Evolutionary conservation across 2,329 filamentous ascomycete genomes (phyloP).

Genomic region (Dryadomyces quercivorus): DNA sequence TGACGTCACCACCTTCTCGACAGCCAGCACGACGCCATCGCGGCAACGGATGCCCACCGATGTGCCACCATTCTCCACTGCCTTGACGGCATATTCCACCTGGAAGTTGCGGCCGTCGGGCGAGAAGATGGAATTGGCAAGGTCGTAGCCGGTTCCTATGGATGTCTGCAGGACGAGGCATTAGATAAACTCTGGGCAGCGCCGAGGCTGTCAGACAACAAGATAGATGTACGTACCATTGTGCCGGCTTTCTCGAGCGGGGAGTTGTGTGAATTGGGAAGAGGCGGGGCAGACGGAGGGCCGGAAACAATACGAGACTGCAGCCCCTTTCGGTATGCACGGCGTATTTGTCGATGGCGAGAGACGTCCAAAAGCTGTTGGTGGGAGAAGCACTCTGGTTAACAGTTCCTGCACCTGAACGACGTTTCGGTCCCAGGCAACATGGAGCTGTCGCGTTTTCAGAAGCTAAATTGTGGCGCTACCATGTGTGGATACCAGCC

Average conservation of each 20-base stretch:
- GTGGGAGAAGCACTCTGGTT: background rate
- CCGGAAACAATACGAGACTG: background rate
- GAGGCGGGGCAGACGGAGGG: background rate
- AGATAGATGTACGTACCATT: background rate
- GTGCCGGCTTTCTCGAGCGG: no score
- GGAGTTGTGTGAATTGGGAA: background rate
- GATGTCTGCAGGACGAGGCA: constrained; percentile 56
- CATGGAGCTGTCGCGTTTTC: background rate
- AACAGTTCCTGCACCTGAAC: background rate
- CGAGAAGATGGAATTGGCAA: constrained; percentile 98
- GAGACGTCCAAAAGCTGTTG: background rate
- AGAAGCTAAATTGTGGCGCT: background rate
- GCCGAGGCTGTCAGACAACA: background rate
- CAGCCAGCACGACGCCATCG: constrained; percentile 88
- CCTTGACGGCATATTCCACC: constrained; percentile 97
- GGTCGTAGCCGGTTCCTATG: constrained; percentile 98
- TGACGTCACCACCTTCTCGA: constrained; percentile 92
- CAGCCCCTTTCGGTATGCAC: background rate
- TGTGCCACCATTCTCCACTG: constrained; percentile 94
- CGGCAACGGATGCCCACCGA: constrained; percentile 94
- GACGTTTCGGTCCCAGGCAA: background rate
- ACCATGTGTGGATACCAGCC: background rate
- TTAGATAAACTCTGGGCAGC: background rate
- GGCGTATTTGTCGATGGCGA: background rate
- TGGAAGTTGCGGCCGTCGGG: constrained; percentile 98